Evolutionary conservation across 805 yeast species (phyloP).

Genomic region (Phaffomyces opuntiae): DNA sequence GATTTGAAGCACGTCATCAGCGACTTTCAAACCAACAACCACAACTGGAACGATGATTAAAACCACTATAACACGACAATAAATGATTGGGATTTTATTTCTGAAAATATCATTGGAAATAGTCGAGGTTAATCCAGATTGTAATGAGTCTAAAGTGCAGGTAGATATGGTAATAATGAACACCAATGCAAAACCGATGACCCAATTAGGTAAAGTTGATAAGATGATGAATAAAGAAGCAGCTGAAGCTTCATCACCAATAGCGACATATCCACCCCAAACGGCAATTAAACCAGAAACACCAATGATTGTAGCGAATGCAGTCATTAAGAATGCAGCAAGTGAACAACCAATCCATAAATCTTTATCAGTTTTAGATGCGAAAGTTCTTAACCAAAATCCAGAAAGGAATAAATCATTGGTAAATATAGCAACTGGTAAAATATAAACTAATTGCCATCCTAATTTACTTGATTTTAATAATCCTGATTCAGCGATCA

Average conservation of each 20-base stretch:
- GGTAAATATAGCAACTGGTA: conserved; percentile 80
- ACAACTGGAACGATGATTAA: conserved; percentile 80
- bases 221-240: conserved; percentile 70
- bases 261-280: conserved; percentile 67
- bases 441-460: conserved; percentile 83
- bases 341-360: conserved; percentile 67
- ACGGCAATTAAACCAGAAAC: conserved; percentile 82
- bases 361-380: conserved; percentile 72
- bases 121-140: conserved; percentile 82
- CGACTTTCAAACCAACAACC: conserved; percentile 75
- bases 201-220: conserved; percentile 75
- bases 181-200: conserved; percentile 73
- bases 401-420: conserved; percentile 89
- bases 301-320: conserved; percentile 67
- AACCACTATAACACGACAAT: conserved; percentile 63
- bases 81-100: conserved; percentile 62
- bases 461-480: conserved; percentile 65
- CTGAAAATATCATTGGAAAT: conserved; percentile 87
- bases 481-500: conserved; percentile 57
- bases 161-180: conserved; percentile 71
- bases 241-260: conserved; percentile 43
- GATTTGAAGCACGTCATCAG: conserved; percentile 77
- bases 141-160: conserved; percentile 84
- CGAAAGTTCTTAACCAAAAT: conserved; percentile 92
- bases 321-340: conserved; percentile 61